Evolutionary conservation across 2,329 filamentous ascomycete genomes (phyloP).

Genomic region (Arthrobotrys sinensis): DNA sequence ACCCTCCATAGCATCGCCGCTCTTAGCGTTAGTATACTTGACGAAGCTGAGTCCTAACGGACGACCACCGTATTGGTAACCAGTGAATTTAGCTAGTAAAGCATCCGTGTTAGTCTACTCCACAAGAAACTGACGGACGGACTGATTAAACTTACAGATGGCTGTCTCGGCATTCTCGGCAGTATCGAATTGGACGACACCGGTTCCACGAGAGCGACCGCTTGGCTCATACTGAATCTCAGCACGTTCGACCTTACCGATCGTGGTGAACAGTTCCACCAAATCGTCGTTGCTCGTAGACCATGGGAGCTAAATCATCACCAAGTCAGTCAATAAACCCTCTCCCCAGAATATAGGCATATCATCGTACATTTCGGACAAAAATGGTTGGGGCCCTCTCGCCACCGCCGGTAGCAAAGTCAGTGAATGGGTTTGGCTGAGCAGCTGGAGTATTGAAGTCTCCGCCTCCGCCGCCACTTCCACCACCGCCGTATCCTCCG

Average conservation of each 20-base stretch:
- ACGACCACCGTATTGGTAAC: slow-evolving; percentile 95
- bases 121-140: not conserved
- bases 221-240: slow-evolving; percentile 99
- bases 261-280: slow-evolving; percentile 95
- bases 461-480: slow-evolving; percentile 68
- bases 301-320: slow-evolving; percentile 83
- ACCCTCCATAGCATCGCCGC: slow-evolving; percentile 84
- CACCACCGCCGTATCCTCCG: slow-evolving; percentile 67
- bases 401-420: slow-evolving; percentile 87
- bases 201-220: slow-evolving; percentile 92
- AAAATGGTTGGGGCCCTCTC: slow-evolving; percentile 90
- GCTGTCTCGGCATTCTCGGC: slow-evolving; percentile 89
- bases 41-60: slow-evolving; percentile 94
- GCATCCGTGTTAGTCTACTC: slow-evolving; percentile 63
- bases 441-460: slow-evolving; percentile 72
- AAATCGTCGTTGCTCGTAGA: slow-evolving; percentile 98
- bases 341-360: slow-evolving; percentile 50
- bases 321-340: slow-evolving; percentile 64
- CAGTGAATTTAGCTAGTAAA: slow-evolving; percentile 85
- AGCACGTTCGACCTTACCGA: slow-evolving; percentile 97
- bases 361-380: slow-evolving; percentile 88
- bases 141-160: slow-evolving; percentile 74
- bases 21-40: slow-evolving; percentile 84
- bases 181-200: slow-evolving; percentile 93
- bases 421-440: slow-evolving; percentile 90